Evolutionary conservation across 2,329 filamentous ascomycete genomes (phyloP).

Genomic region (Monilinia vaccinii-corymbosi): DNA sequence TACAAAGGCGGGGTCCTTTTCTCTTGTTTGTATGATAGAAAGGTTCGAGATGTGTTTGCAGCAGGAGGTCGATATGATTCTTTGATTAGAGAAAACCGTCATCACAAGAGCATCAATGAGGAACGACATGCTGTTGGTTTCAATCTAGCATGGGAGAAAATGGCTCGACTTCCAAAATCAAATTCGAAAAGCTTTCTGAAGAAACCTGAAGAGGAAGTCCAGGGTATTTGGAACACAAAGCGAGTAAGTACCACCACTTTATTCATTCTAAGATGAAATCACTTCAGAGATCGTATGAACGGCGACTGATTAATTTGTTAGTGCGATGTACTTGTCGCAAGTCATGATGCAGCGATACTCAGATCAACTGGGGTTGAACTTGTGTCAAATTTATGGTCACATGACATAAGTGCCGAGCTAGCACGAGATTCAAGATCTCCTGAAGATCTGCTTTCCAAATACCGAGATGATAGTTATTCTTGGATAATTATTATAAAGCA

Average conservation of each 20-base stretch:
- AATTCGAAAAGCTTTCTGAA: conserved; percentile 55
- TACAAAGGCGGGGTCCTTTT: conserved; percentile 82
- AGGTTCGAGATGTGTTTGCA: conserved; percentile 77
- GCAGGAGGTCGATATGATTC: conserved; percentile 90
- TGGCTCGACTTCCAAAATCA: conserved; percentile 41
- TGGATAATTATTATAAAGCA: conserved; percentile 89
- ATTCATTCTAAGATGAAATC: not conserved
- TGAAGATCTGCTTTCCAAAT: conserved; percentile 69
- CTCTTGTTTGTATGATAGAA: conserved; percentile 80
- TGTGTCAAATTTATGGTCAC: conserved; percentile 68
- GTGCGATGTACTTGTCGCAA: conserved; percentile 85
- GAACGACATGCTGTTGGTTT: conserved; percentile 84
- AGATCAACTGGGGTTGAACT: conserved; percentile 69
- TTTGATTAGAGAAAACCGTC: conserved; percentile 74
- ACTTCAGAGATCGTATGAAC: not conserved
- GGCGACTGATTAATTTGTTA: conserved; percentile 29
- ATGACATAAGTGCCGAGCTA: conserved; percentile 81
- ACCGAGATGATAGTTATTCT: conserved; percentile 67
- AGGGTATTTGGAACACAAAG: conserved; percentile 50
- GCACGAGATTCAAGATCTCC: conserved; percentile 69
- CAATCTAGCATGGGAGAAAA: conserved; percentile 79
- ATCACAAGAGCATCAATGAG: conserved; percentile 52
- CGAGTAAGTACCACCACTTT: conserved; percentile 44
- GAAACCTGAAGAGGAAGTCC: conserved; percentile 55
- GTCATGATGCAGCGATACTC: conserved; percentile 70